A percentile compares a stretch with the other conserved stretches of the same genome.
These are phyloP conservation scores for Porphyra umbilicalis DNA, from an alignment of 31 red algal genomes.

Conservation along the genomic window DNA sequence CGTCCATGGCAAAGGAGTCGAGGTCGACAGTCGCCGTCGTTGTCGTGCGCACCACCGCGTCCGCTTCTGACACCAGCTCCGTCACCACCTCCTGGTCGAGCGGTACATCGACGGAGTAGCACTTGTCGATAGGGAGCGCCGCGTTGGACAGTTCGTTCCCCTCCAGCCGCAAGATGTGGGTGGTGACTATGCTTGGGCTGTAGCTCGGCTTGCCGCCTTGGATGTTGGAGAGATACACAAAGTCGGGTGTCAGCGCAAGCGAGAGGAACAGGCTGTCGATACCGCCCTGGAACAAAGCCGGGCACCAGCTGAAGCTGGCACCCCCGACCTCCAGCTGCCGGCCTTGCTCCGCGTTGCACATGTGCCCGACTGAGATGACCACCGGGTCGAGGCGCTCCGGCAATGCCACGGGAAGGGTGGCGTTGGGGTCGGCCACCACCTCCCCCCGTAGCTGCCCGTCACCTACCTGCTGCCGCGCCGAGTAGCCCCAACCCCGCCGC, in stretches of 20 bases:
- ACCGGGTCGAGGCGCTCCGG: slow-evolving; percentile 9
- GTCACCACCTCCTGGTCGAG: not conserved
- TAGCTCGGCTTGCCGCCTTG: slow-evolving; percentile 8
- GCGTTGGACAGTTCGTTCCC: slow-evolving; percentile 25
- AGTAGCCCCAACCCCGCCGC: not conserved
- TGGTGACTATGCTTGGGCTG: slow-evolving; percentile 17
- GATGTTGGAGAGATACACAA: slow-evolving; percentile 49
- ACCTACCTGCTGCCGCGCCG: not conserved
- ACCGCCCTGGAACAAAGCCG: slow-evolving; percentile 28
- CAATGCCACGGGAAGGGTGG: not conserved
- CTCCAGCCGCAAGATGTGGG: slow-evolving; percentile 12
- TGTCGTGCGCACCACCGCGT: not conserved
- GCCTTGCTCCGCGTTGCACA: slow-evolving; percentile 61
- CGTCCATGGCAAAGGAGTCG: not conserved
- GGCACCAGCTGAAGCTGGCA: slow-evolving; percentile 40
- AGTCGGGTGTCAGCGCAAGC: slow-evolving; percentile 37
- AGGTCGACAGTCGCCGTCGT: slow-evolving; percentile 10
- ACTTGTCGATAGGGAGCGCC: slow-evolving; percentile 14
- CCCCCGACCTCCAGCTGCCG: not conserved
- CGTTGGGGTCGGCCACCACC: slow-evolving; percentile 32
- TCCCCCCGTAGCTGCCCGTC: slow-evolving; percentile 3
- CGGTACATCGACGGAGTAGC: slow-evolving; percentile 16
- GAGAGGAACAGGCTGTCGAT: slow-evolving; percentile 51
- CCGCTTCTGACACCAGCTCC: not conserved
- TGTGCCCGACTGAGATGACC: slow-evolving; percentile 24